Conservation (phyloP, 148 eudicot species). For the Amaranthus cruentus region DNA sequence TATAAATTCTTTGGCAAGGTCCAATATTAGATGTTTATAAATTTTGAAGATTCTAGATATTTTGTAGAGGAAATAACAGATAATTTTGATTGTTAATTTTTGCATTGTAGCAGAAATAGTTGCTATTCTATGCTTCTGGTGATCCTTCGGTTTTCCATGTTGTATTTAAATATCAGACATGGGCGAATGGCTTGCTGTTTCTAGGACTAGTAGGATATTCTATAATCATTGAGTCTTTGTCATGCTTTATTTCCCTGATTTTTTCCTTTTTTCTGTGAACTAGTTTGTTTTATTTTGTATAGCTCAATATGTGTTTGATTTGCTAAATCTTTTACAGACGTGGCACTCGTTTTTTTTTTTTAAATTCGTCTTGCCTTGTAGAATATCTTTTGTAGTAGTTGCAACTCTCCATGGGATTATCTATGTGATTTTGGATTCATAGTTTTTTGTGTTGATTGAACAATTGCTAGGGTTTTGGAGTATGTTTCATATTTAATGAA, state of each 20-base stretch:
- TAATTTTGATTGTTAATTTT: not conserved
- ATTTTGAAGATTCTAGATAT: not conserved
- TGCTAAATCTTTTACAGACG: too few species aligned
- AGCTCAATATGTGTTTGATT: not conserved
- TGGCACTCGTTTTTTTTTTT: too few species aligned
- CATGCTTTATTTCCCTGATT: not conserved
- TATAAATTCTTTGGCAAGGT: not conserved
- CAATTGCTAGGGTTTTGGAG: too few species aligned
- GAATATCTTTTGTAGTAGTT: too few species aligned
- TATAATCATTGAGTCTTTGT: not conserved
- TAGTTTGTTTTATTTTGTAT: not conserved
- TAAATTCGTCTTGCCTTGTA: too few species aligned
- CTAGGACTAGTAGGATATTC: too few species aligned
- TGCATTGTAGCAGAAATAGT: not conserved
- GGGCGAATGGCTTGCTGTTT: too few species aligned
- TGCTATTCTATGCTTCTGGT: not conserved
- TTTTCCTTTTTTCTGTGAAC: not conserved
- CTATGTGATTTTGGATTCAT: too few species aligned
- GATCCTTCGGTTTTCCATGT: not conserved
- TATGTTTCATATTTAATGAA: too few species aligned
- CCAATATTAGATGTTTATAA: not conserved
- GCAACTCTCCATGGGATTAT: too few species aligned
- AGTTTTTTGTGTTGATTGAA: too few species aligned
- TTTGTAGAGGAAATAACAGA: not conserved
- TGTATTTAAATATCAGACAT: not conserved